Conservation (phyloP, 495 filamentous ascomycete species). For the Cryomyces minteri region DNA sequence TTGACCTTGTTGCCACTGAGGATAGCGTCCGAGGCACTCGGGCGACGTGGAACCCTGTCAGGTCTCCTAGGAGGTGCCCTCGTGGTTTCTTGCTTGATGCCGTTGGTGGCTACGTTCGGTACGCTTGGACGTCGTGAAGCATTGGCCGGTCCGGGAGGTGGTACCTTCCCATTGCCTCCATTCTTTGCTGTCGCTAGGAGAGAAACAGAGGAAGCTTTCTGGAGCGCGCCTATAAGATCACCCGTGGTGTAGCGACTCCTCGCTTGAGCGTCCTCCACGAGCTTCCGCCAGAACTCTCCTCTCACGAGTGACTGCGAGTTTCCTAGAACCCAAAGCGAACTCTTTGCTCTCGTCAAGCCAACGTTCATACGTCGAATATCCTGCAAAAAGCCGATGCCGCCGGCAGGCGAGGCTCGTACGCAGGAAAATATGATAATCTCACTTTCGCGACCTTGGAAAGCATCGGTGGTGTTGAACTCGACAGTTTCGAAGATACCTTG, state of each 20-base stretch:
- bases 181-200: too few relatives aligned
- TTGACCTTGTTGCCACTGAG: too few relatives aligned
- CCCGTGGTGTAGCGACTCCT: slow-evolving; percentile 63
- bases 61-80: too few relatives aligned
- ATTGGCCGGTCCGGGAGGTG: too few relatives aligned
- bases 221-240: slow-evolving; percentile 28
- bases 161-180: too few relatives aligned
- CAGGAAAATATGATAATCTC: slow-evolving; percentile 99
- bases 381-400: slow-evolving; percentile 92
- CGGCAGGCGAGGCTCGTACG: slow-evolving; percentile 70
- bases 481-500: slow-evolving; percentile 54
- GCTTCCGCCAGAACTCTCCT: slow-evolving; percentile 73
- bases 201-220: slow-evolving; percentile 1
- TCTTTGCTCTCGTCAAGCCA: slow-evolving; percentile 88
- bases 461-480: slow-evolving; percentile 97
- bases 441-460: slow-evolving; percentile 90
- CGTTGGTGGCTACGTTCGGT: too few relatives aligned
- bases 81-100: too few relatives aligned
- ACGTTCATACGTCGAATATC: slow-evolving; percentile 99
- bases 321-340: slow-evolving; percentile 85
- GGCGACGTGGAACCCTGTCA: too few relatives aligned
- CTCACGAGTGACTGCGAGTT: slow-evolving; percentile 71
- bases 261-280: slow-evolving; percentile 60
- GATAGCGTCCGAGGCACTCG: too few relatives aligned
- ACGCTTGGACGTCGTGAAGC: too few relatives aligned